A percentile compares a stretch with the other conserved stretches of the same genome.
Evolutionary conservation across 2,329 filamentous ascomycete genomes (phyloP).

Genomic region (Scolecobasidium constrictum): DNA sequence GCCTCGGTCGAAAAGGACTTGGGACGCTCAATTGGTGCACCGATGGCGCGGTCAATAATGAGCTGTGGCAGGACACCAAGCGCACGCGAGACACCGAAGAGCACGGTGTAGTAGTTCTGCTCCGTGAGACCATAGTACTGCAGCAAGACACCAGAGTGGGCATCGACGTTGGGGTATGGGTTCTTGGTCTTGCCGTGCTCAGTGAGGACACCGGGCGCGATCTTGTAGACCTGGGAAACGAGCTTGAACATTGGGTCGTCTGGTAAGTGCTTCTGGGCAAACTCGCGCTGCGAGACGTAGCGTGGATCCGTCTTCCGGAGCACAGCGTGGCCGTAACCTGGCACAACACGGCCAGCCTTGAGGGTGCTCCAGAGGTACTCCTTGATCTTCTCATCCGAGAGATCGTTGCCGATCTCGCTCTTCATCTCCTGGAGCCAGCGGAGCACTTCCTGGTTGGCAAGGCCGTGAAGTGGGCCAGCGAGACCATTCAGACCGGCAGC

Average conservation of each 20-base stretch:
- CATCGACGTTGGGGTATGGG: constrained; percentile 97
- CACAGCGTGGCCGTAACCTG: constrained; percentile 96
- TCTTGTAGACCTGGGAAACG: constrained; percentile 99
- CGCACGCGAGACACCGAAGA: constrained; percentile 96
- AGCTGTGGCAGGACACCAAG: constrained; percentile 98
- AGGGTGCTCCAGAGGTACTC: constrained; percentile 98
- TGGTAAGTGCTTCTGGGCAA: constrained; percentile 86
- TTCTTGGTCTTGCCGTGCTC: constrained; percentile 99
- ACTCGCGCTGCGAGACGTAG: constrained; percentile 96
- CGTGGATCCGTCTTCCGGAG: constrained; percentile 99
- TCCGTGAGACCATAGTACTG: constrained; percentile 99
- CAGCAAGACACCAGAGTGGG: constrained; percentile 96
- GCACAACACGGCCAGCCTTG: constrained; percentile 90
- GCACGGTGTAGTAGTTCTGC: constrained; percentile 99
- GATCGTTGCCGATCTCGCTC: constrained; percentile 82
- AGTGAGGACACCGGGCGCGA: constrained; percentile 90
- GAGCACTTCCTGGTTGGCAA: constrained; percentile 99
- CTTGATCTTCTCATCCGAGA: constrained; percentile 92
- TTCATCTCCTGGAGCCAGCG: constrained; percentile 99
- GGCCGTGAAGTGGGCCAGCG: constrained; percentile 93
- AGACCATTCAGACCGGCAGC: constrained; percentile 96
- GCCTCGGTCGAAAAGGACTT: constrained; percentile 98
- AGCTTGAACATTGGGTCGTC: constrained; percentile 99
- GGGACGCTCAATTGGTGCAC: constrained; percentile 94
- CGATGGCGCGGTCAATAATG: constrained; percentile 97